Base-by-base conservation (phyloP, 179 eudicot genomes). In the Gypsophila paniculata region DNA sequence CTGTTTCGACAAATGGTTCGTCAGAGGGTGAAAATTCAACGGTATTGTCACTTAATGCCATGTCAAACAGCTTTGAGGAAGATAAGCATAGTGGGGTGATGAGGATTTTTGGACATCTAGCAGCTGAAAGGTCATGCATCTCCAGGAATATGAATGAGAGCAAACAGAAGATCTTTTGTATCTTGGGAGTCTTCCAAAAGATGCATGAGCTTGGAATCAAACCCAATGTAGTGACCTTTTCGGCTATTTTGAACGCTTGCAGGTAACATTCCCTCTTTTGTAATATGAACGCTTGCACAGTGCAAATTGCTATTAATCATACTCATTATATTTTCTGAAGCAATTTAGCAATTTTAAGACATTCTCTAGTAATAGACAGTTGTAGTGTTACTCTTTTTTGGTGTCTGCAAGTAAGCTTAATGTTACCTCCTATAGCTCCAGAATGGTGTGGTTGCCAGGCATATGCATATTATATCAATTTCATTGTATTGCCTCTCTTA, bases 151-250 rank as follows among this genome's bases (percentile, higher is more conserved):
- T 74, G 68, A 80, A 67, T 74, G 82, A 70, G 70, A 82, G 75
- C 12, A 81, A 69, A 65, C 85, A 84, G 75, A 91, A 91, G 79
- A 82, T 91, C 57, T 38, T 82, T 15, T 91, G 91, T 66, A 83
- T 93, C 54, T 77, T 93, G 80, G 91, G 86, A 75, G 89, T 93
- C 73, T 93, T 93, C 67, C 88, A 83, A 38, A 91, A 86, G 87
- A 93, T 93, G 98, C 97, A 93, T 61, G 83, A 88, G 73, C 75
- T 89, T 82, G 84, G 85, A 75, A 93, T 93, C 73, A 93, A 86
- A 71, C 98, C 98, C n/a, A 93, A 93, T 79, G 98, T 93, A 51
- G 98, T 93, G 71, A 93, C 98, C 61, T 93, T 93, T 86, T 93
- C 98, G 1, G 98, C 98, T 72, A 93, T 93, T 72, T 60, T 93